These are phyloP conservation scores for Aspergillus aculeatus DNA, from an alignment of 2,329 filamentous ascomycete genomes.

Conservation along the genomic window DNA sequence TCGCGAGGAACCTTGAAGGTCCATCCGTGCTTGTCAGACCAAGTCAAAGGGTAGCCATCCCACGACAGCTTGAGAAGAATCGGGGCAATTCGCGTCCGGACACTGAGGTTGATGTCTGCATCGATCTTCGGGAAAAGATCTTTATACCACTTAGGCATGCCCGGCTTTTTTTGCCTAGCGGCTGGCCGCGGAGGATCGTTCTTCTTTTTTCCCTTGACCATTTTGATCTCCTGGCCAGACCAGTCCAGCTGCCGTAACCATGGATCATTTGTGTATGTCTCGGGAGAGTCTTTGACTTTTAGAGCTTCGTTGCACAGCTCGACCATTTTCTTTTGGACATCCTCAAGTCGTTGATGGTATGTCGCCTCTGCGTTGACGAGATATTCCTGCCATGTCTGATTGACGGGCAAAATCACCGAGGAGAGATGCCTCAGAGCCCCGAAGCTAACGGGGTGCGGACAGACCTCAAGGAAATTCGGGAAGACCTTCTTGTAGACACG, in stretches of 20 bases:
- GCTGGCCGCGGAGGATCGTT: constrained; percentile 72
- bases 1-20: constrained; percentile 72
- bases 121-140: constrained; percentile 73
- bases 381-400: constrained; percentile 84
- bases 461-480: constrained; percentile 81
- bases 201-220: constrained; percentile 90
- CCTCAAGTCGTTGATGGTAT: constrained; percentile 72
- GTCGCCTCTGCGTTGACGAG: constrained; percentile 79
- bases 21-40: constrained; percentile 93
- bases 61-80: constrained; percentile 79
- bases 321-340: constrained; percentile 73
- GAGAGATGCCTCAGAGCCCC: constrained; percentile 90
- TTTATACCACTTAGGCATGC: constrained; percentile 96
- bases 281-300: constrained; percentile 66
- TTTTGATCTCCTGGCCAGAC: constrained; percentile 87
- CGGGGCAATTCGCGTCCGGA: constrained; percentile 83
- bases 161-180: constrained; percentile 85
- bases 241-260: constrained; percentile 95
- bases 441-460: constrained; percentile 96
- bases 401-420: constrained; percentile 85
- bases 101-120: constrained; percentile 69
- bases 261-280: constrained; percentile 73
- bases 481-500: constrained; percentile 93
- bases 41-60: constrained; percentile 85
- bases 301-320: constrained; percentile 74